Evolutionary conservation across 169 alveolate species (phyloP), one percentile per base, ranked within the genome.

Genomic region (Cryptosporidium ryanae): DNA sequence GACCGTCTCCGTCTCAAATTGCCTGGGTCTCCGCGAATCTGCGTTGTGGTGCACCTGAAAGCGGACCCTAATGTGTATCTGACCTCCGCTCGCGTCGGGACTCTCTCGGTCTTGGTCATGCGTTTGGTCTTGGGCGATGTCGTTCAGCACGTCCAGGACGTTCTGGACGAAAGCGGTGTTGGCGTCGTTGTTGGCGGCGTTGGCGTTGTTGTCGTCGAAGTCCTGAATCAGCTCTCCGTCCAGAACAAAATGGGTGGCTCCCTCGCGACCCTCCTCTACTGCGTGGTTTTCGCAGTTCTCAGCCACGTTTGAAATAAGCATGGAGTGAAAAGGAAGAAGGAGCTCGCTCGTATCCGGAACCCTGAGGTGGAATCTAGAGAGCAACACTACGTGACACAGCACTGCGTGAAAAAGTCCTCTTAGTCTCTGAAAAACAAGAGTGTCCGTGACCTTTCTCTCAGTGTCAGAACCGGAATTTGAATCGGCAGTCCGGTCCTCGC

Each of bases 301-400:
- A 43, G 59, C 13, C 7, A 61, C 38, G 6, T 61, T 55, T 13
- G 87, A 76, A 12, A 46, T 32, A n/a, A 76, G 46, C 10, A 57
- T 76, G 27, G 87, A 29, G 38, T 76, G 68, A 46, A 76, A 76
- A 44, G 87, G 87, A 1, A 76, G 64, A 18, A 43, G 25, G 23
- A 76, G 18, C 21, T 76, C 87, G 38, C 48, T 76, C 32, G 87
- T 59, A n/a, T 32, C 31, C 18, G 87, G 87, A 31, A 70, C 59
- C 17, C 64, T 76, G 17, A 70, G 32, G 34, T 59, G 63, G 0
- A 59, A 59, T 18, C 87, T 76, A 27, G 87, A 76, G 10, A 76
- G 52, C 3, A 57, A 76, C 2, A 76, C 44, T 2, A 76, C 70
- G 44, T 76, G 87, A 55, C 87, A 76, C 13, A 76, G 49, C 1